Conservation (phyloP, 345 rosid species). For the Aquilaria yunnanensis region DNA sequence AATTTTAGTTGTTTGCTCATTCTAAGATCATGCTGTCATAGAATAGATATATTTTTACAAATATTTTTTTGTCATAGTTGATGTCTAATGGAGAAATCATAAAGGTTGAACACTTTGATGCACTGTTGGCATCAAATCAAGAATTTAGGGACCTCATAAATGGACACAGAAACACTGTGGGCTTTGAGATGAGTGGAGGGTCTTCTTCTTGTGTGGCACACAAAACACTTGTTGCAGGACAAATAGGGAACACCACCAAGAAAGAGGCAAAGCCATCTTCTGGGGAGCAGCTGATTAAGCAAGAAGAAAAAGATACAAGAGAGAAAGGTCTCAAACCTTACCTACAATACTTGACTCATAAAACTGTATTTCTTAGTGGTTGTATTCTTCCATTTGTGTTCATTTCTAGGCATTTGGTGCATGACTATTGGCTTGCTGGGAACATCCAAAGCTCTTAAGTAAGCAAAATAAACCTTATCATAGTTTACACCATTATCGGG, state of each 20-base stretch:
- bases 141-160: constrained; percentile 46
- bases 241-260: constrained; percentile 17
- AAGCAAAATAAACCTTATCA: constrained; percentile 44
- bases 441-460: constrained; percentile 58
- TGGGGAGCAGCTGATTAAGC: constrained; percentile 39
- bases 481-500: constrained; percentile 64
- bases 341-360: constrained; percentile 47
- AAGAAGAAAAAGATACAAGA: constrained; percentile 49
- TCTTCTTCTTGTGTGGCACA: background rate
- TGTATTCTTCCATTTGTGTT: constrained; percentile 37
- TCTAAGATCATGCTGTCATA: background rate
- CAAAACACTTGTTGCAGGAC: constrained; percentile 16
- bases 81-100: constrained; percentile 42
- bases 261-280: constrained; percentile 10
- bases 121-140: constrained; percentile 28
- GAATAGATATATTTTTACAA: background rate
- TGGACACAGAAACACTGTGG: constrained; percentile 30
- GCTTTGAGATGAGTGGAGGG: constrained; percentile 7
- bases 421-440: constrained; percentile 81
- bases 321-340: constrained; percentile 47
- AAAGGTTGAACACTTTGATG: constrained; percentile 26
- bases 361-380: constrained; percentile 57
- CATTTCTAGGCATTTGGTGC: constrained; percentile 51
- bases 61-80: constrained; percentile 26
- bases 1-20: too few species aligned